Evolutionary conservation across 306 rosid genomes (phyloP), one percentile per base, ranked within the genome.

Genomic region (Elaeagnus macrophylla): DNA sequence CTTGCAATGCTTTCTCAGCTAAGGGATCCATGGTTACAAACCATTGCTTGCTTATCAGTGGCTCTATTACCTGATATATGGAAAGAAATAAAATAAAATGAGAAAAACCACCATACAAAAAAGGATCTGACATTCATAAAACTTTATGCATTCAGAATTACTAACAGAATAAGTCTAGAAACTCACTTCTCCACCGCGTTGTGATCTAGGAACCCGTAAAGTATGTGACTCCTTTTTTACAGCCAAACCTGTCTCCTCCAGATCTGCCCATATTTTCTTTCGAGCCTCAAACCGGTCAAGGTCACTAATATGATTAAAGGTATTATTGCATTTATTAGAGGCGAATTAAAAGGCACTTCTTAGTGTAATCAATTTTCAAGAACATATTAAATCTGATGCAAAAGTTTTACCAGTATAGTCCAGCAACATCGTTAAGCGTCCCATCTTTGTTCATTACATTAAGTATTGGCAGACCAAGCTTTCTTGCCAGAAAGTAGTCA

Each of bases 121-220:
- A 61, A 17, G 53, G 44, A 59, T 45, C 19, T 20, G 65, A 32
- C 41, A 51, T 13, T 53, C 48, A 43, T 57, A 10, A 56, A 13
- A 61, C 54, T 15, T 9, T n/a, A 54, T 63, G 20, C 16, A 67
- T 32, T 57, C 48, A 70, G 48, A 66, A 46, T 51, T 37, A 38
- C 15, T 16, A 66, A n/a, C n/a, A 50, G n/a, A 9, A 32, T 8
- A 42, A 45, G 37, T 56, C 42, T 32, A 39, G 14, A 51, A 58
- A 79, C 83, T 86, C 73, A 90, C 97, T 76, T 86, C 97, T 70
- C 97, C 97, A 51, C 97, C 97, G 64, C 97, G 97, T 66, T 90
- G 97, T 55, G 97, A 90, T 76, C 97, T 90, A 39, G 97, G 97
- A 62, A 90, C 95, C 48, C 97, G 78, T 61, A 73, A 77, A 36